phyloP scores from a whole-genome alignment of 2,329 filamentous ascomycete species.

The Trichoderma sp. region DNA sequence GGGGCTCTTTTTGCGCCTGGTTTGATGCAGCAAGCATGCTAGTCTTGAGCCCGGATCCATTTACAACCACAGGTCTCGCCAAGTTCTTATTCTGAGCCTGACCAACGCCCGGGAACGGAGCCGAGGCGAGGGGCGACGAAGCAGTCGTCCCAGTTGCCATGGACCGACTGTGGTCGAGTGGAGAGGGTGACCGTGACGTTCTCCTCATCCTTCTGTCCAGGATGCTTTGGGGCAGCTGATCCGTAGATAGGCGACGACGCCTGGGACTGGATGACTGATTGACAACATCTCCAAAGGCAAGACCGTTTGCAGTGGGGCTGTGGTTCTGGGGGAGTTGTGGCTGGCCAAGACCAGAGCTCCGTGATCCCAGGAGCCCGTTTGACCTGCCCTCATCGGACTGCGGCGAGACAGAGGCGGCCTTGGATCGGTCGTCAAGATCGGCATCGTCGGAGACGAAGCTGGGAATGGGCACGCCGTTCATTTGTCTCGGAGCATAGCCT shows the following conservation, averaged over 20 bases:
- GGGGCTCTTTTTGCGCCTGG: conserved; percentile 5
- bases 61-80: conserved; percentile 54
- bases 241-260: conserved; percentile 53
- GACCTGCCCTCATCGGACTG: conserved; percentile 49
- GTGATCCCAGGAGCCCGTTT: conserved; percentile 30
- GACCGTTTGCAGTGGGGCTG: conserved; percentile 35
- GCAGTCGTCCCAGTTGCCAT: conserved; percentile 43
- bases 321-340: conserved; percentile 29
- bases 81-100: conserved; percentile 35
- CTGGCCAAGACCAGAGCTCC: conserved; percentile 31
- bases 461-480: conserved; percentile 53
- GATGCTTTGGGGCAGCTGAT: conserved; percentile 55
- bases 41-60: conserved; percentile 47
- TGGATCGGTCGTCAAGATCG: conserved; percentile 49
- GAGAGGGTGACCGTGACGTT: conserved; percentile 58
- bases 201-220: conserved; percentile 55
- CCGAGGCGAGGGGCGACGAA: conserved; percentile 41
- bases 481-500: conserved; percentile 40
- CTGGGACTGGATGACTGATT: conserved; percentile 39
- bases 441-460: conserved; percentile 59
- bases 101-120: conserved; percentile 38
- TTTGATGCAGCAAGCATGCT: conserved; percentile 30
- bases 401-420: conserved; percentile 46
- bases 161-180: conserved; percentile 51
- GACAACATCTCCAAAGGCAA: conserved; percentile 52